These are phyloP conservation scores for Hypericum androsaemum DNA, from an alignment of 345 rosid genomes.

Conservation along the genomic window DNA sequence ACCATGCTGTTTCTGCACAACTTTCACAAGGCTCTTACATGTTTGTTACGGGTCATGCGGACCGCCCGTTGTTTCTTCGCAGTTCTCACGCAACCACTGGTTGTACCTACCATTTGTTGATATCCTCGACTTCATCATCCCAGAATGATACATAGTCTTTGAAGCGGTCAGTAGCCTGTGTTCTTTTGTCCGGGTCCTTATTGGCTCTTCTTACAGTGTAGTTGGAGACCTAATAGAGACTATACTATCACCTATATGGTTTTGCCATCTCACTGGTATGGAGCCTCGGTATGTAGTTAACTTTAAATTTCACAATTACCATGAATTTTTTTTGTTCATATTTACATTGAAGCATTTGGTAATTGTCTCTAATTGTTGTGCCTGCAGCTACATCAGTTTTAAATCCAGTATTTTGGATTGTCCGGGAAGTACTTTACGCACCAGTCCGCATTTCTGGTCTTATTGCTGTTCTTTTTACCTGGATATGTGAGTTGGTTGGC, in stretches of 20 bases:
- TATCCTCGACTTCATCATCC: conserved; percentile 38
- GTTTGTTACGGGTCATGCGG: conserved; percentile 44
- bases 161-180: conserved; percentile 39
- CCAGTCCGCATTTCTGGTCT: conserved; percentile 53
- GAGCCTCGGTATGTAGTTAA: conserved; percentile 47
- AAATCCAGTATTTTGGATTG: conserved; percentile 51
- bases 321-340: neutral
- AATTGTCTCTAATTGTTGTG: conserved; percentile 3
- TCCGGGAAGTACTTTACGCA: conserved; percentile 57
- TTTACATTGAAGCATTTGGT: neutral
- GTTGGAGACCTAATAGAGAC: conserved; percentile 42
- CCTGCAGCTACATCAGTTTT: conserved; percentile 48
- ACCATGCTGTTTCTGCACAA: conserved; percentile 95
- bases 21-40: conserved; percentile 69
- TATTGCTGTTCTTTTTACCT: conserved; percentile 35
- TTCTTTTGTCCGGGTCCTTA: conserved; percentile 38
- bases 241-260: conserved; percentile 53
- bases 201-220: conserved; percentile 36
- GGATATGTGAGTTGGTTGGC: conserved; percentile 31
- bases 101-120: conserved; percentile 48
- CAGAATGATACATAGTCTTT: conserved; percentile 48
- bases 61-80: conserved; percentile 54
- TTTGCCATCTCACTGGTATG: conserved; percentile 36
- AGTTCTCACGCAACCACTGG: conserved; percentile 47
- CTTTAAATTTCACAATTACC: neutral